phyloP scores from a whole-genome alignment of 78 protist genomes.

The Dictyostelium discoideum region DNA sequence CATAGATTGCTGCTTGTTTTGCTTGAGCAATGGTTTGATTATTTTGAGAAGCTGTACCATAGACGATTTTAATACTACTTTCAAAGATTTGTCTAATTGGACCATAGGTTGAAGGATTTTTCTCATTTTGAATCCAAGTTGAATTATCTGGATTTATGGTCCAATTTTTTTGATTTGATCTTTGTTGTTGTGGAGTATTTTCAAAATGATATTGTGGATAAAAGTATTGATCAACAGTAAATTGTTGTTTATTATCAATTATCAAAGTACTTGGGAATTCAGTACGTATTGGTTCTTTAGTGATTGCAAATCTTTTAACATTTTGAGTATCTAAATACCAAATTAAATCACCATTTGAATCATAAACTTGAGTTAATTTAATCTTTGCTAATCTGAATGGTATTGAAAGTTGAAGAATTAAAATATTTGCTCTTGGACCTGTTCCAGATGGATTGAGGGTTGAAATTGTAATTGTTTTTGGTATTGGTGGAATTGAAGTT shows the following conservation, averaged over 20 bases:
- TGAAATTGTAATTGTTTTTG: background rate
- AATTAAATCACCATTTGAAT: background rate
- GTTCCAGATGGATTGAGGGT: constrained; percentile 27
- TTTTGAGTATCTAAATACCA: constrained; percentile 38
- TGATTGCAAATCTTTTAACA: constrained; percentile 10
- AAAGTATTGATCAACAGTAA: background rate
- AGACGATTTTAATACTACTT: constrained; percentile 20
- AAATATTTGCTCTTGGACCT: constrained; percentile 46
- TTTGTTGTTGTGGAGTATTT: background rate
- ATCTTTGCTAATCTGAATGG: constrained; percentile 16
- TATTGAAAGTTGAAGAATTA: constrained; percentile 12
- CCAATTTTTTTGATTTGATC: constrained; percentile 15
- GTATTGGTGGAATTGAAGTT: constrained; percentile 12
- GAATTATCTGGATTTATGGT: background rate
- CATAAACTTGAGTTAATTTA: constrained; percentile 1
- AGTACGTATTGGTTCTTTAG: background rate
- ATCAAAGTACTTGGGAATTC: background rate
- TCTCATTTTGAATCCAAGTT: background rate
- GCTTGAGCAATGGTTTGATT: background rate
- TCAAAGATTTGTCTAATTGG: constrained; percentile 57
- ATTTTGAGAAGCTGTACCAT: background rate
- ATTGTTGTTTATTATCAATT: constrained; percentile 17
- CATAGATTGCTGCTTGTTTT: constrained; percentile 20
- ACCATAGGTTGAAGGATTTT: constrained; percentile 32
- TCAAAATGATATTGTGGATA: constrained; percentile 10